A percentile compares a stretch with the other conserved stretches of the same genome.
These are phyloP conservation scores for Globisporangium rhizosaccharum DNA, from an alignment of 352 stramenopile species.

Conservation along the genomic window DNA sequence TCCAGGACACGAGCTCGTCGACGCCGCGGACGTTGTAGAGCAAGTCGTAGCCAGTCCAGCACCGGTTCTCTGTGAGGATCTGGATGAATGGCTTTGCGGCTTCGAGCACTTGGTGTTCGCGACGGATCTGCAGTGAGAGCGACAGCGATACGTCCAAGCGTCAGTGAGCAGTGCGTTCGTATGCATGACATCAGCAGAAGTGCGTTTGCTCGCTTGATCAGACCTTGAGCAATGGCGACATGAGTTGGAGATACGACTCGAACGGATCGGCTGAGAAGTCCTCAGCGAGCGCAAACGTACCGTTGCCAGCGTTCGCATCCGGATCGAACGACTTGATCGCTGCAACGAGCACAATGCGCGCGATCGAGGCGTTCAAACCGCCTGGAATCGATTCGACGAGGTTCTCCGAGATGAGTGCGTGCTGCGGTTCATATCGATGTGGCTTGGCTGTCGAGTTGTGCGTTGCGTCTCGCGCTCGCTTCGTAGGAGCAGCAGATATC, in stretches of 20 bases:
- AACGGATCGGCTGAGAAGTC: slow-evolving; percentile 32
- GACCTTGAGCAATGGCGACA: slow-evolving; percentile 44
- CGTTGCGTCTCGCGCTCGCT: too few species aligned
- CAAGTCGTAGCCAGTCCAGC: slow-evolving; percentile 49
- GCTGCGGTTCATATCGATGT: not conserved
- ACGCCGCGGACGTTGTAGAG: slow-evolving; percentile 45
- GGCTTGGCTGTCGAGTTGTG: too few species aligned
- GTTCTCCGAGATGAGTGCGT: slow-evolving; percentile 32
- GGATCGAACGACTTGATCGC: slow-evolving; percentile 46
- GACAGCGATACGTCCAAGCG: not conserved
- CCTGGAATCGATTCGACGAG: slow-evolving; percentile 48
- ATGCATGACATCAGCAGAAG: too few species aligned
- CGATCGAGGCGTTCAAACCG: slow-evolving; percentile 41
- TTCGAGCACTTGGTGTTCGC: slow-evolving; percentile 45
- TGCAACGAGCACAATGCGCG: slow-evolving; percentile 38
- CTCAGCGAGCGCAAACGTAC: slow-evolving; percentile 31
- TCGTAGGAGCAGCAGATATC: not conserved
- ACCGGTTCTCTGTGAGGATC: slow-evolving; percentile 35
- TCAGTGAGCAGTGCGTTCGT: not conserved
- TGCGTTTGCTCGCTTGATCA: not conserved
- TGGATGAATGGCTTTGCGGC: slow-evolving; percentile 28
- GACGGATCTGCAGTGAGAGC: slow-evolving; percentile 30
- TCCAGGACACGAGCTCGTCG: slow-evolving; percentile 48
- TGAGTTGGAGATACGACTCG: slow-evolving; percentile 27
- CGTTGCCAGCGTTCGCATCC: slow-evolving; percentile 18